A percentile compares a stretch with the other conserved stretches of the same genome.
phyloP scores from a whole-genome alignment of 768 basidiomycete genomes.

The Phlegmacium glaucopus region DNA sequence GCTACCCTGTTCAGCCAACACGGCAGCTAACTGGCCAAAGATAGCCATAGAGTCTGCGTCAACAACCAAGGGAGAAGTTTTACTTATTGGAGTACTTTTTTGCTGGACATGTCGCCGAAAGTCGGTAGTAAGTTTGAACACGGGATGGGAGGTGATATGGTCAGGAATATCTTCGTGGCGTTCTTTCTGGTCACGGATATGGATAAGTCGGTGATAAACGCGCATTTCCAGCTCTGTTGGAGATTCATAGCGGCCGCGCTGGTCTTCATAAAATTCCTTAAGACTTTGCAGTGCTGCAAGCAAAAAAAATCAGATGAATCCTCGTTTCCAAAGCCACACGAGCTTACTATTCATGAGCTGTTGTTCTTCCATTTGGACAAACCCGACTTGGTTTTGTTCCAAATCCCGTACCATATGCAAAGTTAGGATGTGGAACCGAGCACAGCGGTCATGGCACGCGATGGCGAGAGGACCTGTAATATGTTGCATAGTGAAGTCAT shows the following conservation, averaged over 20 bases:
- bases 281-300: slow-evolving; percentile 80
- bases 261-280: slow-evolving; percentile 91
- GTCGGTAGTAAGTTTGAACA: slow-evolving; percentile 78
- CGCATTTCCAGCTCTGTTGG: slow-evolving; percentile 94
- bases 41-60: slow-evolving; percentile 65
- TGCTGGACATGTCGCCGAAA: slow-evolving; percentile 80
- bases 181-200: slow-evolving; percentile 82
- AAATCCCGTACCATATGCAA: slow-evolving; percentile 64
- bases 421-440: slow-evolving; percentile 87
- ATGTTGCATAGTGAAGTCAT: slow-evolving; percentile 94
- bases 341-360: slow-evolving; percentile 87
- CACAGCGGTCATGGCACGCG: slow-evolving; percentile 90
- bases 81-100: slow-evolving; percentile 72
- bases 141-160: slow-evolving; percentile 63
- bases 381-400: slow-evolving; percentile 51
- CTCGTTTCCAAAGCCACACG: background rate
- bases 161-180: slow-evolving; percentile 71
- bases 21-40: slow-evolving; percentile 57
- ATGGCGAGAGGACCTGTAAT: slow-evolving; percentile 74
- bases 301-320: background rate
- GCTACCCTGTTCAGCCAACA: slow-evolving; percentile 63
- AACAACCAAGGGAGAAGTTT: slow-evolving; percentile 60
- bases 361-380: slow-evolving; percentile 76
- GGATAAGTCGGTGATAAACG: slow-evolving; percentile 89
- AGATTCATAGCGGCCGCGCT: slow-evolving; percentile 60